Percentiles rank a stretch among this genome's conserved stretches.
phyloP scores from a whole-genome alignment of 495 filamentous ascomycete genomes.

The Pyrenula aspistea region DNA sequence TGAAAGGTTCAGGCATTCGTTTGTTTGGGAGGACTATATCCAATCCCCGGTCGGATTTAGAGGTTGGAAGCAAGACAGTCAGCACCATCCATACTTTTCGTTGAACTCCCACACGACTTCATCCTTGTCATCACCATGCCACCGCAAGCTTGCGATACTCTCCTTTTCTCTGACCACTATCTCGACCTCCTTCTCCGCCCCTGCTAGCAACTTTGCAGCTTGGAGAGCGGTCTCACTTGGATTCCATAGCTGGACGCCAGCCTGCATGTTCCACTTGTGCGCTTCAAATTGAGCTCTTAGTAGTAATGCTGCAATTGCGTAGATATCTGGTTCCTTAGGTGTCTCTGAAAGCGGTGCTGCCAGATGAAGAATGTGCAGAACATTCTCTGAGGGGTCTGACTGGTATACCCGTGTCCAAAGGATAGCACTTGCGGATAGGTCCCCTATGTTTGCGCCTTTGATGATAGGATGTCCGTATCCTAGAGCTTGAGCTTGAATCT shows the following conservation, averaged over 20 bases:
- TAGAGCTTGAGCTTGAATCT: slow-evolving; percentile 57
- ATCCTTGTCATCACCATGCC: slow-evolving; percentile 40
- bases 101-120: slow-evolving; percentile 76
- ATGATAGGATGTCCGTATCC: slow-evolving; percentile 32
- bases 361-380: slow-evolving; percentile 61
- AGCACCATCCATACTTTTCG: slow-evolving; percentile 95
- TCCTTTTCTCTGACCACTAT: slow-evolving; percentile 48
- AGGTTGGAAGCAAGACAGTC: slow-evolving; percentile 15
- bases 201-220: slow-evolving; percentile 44
- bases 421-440: slow-evolving; percentile 42
- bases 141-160: slow-evolving; percentile 52
- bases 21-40: too few species aligned
- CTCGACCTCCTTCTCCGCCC: slow-evolving; percentile 23
- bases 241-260: slow-evolving; percentile 52
- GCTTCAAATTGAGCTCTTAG: slow-evolving; percentile 43
- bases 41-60: too few species aligned
- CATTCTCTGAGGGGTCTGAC: slow-evolving; percentile 45
- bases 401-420: slow-evolving; percentile 69
- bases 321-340: slow-evolving; percentile 21
- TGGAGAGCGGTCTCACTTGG: slow-evolving; percentile 41
- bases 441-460: slow-evolving; percentile 46
- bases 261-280: slow-evolving; percentile 41
- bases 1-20: too few species aligned
- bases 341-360: slow-evolving; percentile 17
- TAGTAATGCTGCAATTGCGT: slow-evolving; percentile 39